Conservation (phyloP, 2,329 filamentous ascomycete species). For the Akanthomyces dipterigenus region DNA sequence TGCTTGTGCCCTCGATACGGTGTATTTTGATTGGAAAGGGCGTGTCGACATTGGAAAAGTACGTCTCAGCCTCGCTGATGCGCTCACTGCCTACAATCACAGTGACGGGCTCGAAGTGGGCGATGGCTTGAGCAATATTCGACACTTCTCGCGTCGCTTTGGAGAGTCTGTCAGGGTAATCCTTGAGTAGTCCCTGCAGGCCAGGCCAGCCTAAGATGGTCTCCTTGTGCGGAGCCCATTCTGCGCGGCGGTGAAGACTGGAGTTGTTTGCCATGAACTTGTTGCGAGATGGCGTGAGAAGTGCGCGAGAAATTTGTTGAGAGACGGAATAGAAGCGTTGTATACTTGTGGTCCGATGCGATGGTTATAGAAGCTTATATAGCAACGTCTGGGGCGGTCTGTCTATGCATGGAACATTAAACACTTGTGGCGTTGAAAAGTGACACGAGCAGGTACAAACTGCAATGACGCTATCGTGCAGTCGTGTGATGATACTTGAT, state of each 20-base stretch:
- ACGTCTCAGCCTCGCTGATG: slow-evolving; percentile 13
- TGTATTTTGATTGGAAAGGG: background rate
- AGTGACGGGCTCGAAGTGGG: slow-evolving; percentile 21
- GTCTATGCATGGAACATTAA: background rate
- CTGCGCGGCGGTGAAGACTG: background rate
- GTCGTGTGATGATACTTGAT: background rate
- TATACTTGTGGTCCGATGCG: background rate
- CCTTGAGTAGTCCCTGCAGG: background rate
- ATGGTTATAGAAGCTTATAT: background rate
- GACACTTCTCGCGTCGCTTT: slow-evolving; percentile 18
- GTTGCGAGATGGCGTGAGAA: background rate
- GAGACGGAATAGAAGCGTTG: background rate
- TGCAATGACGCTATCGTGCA: background rate
- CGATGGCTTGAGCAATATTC: slow-evolving; percentile 19
- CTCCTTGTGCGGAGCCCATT: background rate
- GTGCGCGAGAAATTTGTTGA: background rate
- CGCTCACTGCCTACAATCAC: slow-evolving; percentile 15
- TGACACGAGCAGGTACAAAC: background rate
- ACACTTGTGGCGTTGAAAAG: background rate
- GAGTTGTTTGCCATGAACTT: background rate
- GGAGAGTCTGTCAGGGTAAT: background rate
- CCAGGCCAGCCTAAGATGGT: background rate
- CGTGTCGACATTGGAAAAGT: background rate
- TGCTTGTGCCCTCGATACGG: background rate
- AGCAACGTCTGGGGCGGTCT: background rate